Base-by-base conservation (phyloP, 352 stramenopile species). In the Phytophthora macrochlamydospora region DNA sequence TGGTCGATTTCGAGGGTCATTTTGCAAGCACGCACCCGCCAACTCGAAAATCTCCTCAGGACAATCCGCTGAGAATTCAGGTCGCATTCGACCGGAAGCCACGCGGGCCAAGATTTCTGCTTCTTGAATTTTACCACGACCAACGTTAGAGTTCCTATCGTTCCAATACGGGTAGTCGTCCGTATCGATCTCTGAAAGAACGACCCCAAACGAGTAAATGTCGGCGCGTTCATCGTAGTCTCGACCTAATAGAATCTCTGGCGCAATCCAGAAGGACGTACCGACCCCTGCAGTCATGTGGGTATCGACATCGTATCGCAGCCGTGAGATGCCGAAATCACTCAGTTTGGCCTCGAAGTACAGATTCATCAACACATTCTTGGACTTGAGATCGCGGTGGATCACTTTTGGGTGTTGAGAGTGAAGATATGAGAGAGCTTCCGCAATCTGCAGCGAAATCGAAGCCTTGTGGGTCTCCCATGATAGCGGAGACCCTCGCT, bases 221-320 rank as follows among this genome's bases (percentile, higher is more conserved):
- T 88, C 79, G 6, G 74, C 76, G 14, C 59, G 42, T 54, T 88
- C 79, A 43, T 85, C 66, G 50, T 88, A 88, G 43, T 76, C 61
- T 9, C 51, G 62, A 30, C 81, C 81, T 3, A 79, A 44, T 2
- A 91, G 42, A 58, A 90, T 68, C 57, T 91, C 80, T 0, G 83
- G 83, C 13, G 83, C 83, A 45, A 89, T 89, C 83, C 83, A 91
- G 67, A 89, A 89, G 0, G 74, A 69, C 5, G 80, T 89, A 3
- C 67, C 67, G 2, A 90, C 77, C 13, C 63, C 67, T 33, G 71
- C 75, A 3, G 74, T 82, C 70, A 81, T 81, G 67, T 87, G 75
- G 9, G 73, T 87, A 13, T 85, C 76, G 9, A 83, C 72, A 11
- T 69, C 69, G 42, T 80, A 66, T 6, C 70, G 67, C 62, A 78